Conservation (phyloP, 352 stramenopile genomes). For the Pythium periplocum region DNA sequence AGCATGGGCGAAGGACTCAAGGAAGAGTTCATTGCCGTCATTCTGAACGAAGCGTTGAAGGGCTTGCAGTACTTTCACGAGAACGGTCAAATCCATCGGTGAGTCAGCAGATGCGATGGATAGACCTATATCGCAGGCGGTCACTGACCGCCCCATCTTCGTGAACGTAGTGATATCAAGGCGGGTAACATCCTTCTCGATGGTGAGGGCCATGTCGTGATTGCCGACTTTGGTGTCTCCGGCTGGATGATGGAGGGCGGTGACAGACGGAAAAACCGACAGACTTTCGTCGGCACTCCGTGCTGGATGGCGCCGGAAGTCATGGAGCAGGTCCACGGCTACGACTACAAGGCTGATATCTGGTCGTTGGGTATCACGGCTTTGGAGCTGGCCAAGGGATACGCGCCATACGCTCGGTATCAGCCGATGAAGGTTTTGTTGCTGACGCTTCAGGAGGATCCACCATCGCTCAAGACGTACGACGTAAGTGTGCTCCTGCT, state of each 20-base stretch:
- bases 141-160: neutral
- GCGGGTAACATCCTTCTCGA: conserved; percentile 97
- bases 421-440: conserved; percentile 98
- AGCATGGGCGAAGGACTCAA: conserved; percentile 82
- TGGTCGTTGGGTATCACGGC: conserved; percentile 99
- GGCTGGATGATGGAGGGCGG: conserved; percentile 97
- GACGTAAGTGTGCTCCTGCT: conserved; percentile 43
- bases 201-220: conserved; percentile 92
- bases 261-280: conserved; percentile 89
- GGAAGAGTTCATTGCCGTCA: conserved; percentile 96
- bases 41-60: conserved; percentile 96
- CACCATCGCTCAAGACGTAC: conserved; percentile 88
- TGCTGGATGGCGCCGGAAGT: conserved; percentile 96
- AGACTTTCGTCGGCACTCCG: conserved; percentile 98
- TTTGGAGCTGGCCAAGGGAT: conserved; percentile 98
- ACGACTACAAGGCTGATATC: conserved; percentile 98
- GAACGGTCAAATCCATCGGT: conserved; percentile 96
- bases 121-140: neutral
- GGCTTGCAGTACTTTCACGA: conserved; percentile 99
- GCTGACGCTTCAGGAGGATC: conserved; percentile 95
- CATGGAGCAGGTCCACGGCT: conserved; percentile 89
- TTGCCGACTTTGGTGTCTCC: conserved; percentile 98
- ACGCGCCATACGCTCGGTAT: conserved; percentile 97
- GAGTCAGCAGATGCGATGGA: neutral
- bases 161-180: conserved; percentile 92